Percentiles rank a stretch among this genome's conserved stretches.
Evolutionary conservation across 129 eudicot species (phyloP).

Genomic region (Artemisia argyi): DNA sequence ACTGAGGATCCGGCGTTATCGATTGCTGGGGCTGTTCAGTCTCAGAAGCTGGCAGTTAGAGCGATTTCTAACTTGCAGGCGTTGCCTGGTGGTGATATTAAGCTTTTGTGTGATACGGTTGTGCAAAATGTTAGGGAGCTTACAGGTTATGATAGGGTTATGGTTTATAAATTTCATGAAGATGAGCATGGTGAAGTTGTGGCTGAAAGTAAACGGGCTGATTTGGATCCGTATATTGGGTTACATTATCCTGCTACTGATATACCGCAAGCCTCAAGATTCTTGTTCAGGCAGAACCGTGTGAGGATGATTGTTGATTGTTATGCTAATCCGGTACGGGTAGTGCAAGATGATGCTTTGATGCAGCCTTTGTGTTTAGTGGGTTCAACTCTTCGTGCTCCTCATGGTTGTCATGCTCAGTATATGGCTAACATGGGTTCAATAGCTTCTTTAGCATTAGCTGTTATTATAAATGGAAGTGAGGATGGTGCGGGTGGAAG

Average conservation of each 20-base stretch:
- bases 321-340: conserved; percentile 56
- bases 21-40: conserved; percentile 90
- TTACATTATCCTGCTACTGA: conserved; percentile 98
- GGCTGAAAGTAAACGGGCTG: conserved; percentile 79
- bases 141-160: conserved; percentile 92
- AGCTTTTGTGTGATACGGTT: conserved; percentile 84
- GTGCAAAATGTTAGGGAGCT: conserved; percentile 78
- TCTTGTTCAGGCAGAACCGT: conserved; percentile 75
- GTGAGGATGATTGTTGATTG: conserved; percentile 94
- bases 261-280: conserved; percentile 96
- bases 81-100: conserved; percentile 88
- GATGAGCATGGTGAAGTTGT: conserved; percentile 99
- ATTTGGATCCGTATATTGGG: conserved; percentile 90
- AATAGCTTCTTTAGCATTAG: conserved; percentile 85
- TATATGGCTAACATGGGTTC: conserved; percentile 99
- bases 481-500: conserved; percentile 63
- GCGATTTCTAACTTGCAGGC: conserved; percentile 81
- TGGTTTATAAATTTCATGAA: conserved; percentile 96
- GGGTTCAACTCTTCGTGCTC: conserved; percentile 93
- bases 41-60: conserved; percentile 93
- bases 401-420: conserved; percentile 97
- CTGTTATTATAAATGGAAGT: conserved; percentile 77
- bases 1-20: conserved; percentile 86
- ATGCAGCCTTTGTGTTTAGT: conserved; percentile 84
- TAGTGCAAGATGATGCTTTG: conserved; percentile 72